Conservation (phyloP, 108 stramenopile genomes). For the Bacterosira constricta region DNA sequence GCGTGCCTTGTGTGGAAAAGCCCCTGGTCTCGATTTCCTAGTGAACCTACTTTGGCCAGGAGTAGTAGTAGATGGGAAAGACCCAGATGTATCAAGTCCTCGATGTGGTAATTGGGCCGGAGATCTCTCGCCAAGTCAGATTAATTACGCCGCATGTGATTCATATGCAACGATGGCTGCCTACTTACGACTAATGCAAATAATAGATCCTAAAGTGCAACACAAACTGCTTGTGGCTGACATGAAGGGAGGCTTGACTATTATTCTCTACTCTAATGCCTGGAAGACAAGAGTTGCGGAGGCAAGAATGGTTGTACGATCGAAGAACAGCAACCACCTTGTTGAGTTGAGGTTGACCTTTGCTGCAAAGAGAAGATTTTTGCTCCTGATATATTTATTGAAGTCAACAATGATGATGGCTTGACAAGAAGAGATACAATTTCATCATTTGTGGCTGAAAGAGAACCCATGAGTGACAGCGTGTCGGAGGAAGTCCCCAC, state of each 20-base stretch:
- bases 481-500: too few species aligned
- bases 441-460: too few species aligned
- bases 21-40: not conserved
- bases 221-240: not conserved
- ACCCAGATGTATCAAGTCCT: not conserved
- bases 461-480: too few species aligned
- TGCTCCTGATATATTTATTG: not conserved
- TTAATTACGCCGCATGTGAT: not conserved
- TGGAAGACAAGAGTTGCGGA: conserved; percentile 5
- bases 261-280: not conserved
- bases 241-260: not conserved
- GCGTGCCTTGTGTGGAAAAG: not conserved
- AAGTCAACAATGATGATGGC: not conserved
- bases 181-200: not conserved
- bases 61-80: conserved; percentile 10
- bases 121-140: not conserved
- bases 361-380: not conserved
- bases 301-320: not conserved
- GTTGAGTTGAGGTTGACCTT: not conserved
- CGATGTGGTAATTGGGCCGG: not conserved
- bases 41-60: conserved; percentile 1
- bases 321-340: too few species aligned
- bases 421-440: too few species aligned
- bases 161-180: not conserved
- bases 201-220: conserved; percentile 4